Evolutionary conservation across 306 rosid species (phyloP), one percentile per base, ranked within the genome.

Genomic region (Sicyos edulis): DNA sequence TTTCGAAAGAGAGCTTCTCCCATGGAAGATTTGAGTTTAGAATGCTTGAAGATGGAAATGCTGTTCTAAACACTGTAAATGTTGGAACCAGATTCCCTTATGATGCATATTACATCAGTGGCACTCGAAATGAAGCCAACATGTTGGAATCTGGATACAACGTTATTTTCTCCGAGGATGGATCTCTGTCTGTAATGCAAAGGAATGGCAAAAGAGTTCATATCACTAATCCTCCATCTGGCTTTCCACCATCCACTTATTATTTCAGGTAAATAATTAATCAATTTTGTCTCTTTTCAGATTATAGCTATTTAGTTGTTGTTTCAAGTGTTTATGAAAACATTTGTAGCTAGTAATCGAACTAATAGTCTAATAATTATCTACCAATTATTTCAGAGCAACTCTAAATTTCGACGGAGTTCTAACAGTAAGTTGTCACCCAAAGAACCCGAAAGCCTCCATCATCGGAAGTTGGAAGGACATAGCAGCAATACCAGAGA

Each of bases 21-120:
- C 8, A 1, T 0, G 88, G 88, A 34, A 77, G 68, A 79, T 86
- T 78, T 69, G 78, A 74, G 56, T 71, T 84, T 11, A 44, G 68
- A 10, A 61, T 87, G 20, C 75, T 52, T 53, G 4, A 42, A 14
- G 76, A 79, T 52, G 89, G 89, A 54, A 72, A 75, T 8, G 58
- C 58, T 22, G 58, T 54, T 54, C 65, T 87, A 60, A 64, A 73
- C 44, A 55, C 84, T 29, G 42, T 79, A 44, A 83, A 80, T 37
- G 56, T 79, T 5, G 87, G 80, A 29, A 78, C 79, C 24, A 62
- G 1, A 0, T 21, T 58, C 68, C 59, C 7, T 40, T 72, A 79
- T 45, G 76, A 66, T 12, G 32, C 81, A 2, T 85, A 87, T 16
- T 83, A 60, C 52, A 0, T 8, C 1, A 72, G 32, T 13, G 0